These are phyloP conservation scores for Zizania palustris DNA, from an alignment of 202 grass and related monocot species.

Conservation along the genomic window DNA sequence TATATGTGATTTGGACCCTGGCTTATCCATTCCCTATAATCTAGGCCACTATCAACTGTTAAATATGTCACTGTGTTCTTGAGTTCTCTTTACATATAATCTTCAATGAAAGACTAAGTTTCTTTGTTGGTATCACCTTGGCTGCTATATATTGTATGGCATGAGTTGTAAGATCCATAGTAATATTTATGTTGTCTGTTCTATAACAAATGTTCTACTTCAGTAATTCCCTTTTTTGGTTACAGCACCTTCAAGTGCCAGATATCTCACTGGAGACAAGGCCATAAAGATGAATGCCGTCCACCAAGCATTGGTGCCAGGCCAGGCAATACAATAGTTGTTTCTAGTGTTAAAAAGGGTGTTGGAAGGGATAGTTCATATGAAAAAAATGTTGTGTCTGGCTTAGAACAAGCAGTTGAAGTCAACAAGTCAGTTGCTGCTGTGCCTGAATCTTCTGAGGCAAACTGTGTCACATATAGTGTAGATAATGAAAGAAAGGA, in stretches of 20 bases:
- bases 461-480: not conserved
- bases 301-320: conserved; percentile 25
- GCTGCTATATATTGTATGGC: conserved; percentile 22
- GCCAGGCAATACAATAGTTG: conserved; percentile 5
- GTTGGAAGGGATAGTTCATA: not conserved
- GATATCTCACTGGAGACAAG: conserved; percentile 72
- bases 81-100: conserved; percentile 18
- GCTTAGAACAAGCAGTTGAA: conserved; percentile 25
- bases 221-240: conserved; percentile 35
- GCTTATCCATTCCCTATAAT: conserved; percentile 21
- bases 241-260: conserved; percentile 70
- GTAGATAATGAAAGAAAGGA: conserved; percentile 28
- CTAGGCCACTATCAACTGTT: conserved; percentile 15
- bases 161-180: not conserved
- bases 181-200: conserved; percentile 37
- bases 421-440: not conserved
- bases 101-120: not conserved
- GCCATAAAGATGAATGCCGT: conserved; percentile 64
- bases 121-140: conserved; percentile 20
- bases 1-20: conserved; percentile 14
- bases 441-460: conserved; percentile 29
- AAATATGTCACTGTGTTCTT: conserved; percentile 6
- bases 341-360: conserved; percentile 7
- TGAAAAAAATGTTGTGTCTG: conserved; percentile 32
- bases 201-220: conserved; percentile 33